Base-by-base conservation (phyloP, 73 alveolate species). In the Symbiodinium pilosum region DNA sequence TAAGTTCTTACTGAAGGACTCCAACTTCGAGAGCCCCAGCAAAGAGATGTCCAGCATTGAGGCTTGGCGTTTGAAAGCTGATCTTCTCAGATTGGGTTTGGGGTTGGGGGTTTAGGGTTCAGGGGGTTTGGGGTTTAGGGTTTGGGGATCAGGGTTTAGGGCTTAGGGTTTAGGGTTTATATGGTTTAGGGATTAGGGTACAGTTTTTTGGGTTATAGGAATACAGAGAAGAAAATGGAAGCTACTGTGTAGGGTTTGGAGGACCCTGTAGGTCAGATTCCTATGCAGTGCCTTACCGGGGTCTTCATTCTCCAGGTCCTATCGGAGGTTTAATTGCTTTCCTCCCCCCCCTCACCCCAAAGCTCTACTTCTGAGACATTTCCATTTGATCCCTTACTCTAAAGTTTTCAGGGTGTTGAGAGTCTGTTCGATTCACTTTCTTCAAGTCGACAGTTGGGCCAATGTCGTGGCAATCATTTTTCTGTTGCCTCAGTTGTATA, bases 11-110 rank as follows among this genome's bases (percentile, higher is more conserved):
- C 38, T 28, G 81, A 20, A 64, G 81, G 81, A 64, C 39, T 64
- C 81, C 16, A 64, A 64, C 81, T 64, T 64, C 38, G 81, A 64
- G 81, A 64, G 81, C 81, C 81, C 81, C 38, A 64, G 81, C 81
- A 64, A 64, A n/a, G 81, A 64, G 20, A 64, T 64, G 81, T 64
- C 81, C 81, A 64, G 81, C 81, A 64, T 64, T 38, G 81, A 64
- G 81, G 81, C 81, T 21, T 28, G 21, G 1, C 1, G 73, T 54
- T 7, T 26, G 73, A 54, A n/a, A n/a, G n/a, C n/a, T n/a, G n/a
- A n/a, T 26, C 12, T 54, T 54, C 73, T 54, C 68, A 51, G 68
- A 51, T 51, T 51, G n/a, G n/a, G n/a, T 20, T 6, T 1, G 26
- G 75, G 75, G 73, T 20, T 56, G 21, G 14, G 59, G 59, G 59